Percentiles rank a stretch among this genome's conserved stretches.
Conservation (phyloP, 2,329 filamentous ascomycete genomes). For the Emmonsiellopsis sp. region DNA sequence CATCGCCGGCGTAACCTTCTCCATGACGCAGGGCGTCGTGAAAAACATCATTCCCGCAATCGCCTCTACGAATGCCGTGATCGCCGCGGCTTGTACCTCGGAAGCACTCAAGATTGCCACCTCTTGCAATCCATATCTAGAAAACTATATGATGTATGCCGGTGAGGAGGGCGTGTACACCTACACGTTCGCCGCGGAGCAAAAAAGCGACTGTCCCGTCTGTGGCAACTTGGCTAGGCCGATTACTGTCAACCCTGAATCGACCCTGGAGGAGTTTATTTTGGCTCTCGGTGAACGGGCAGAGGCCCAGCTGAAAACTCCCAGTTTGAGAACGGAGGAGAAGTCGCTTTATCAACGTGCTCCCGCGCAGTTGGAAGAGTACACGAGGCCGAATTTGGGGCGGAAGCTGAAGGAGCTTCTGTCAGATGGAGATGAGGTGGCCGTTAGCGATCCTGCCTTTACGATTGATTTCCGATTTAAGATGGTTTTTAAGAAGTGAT, state of each 20-base stretch:
- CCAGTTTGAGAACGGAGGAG: conserved; percentile 69
- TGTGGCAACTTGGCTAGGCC: conserved; percentile 77
- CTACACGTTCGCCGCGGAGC: conserved; percentile 91
- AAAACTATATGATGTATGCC: conserved; percentile 99
- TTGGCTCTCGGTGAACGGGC: conserved; percentile 74
- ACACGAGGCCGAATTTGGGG: conserved; percentile 72
- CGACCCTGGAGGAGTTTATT: conserved; percentile 74
- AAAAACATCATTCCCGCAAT: conserved; percentile 99
- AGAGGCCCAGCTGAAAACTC: conserved; percentile 89
- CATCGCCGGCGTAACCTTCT: conserved; percentile 88
- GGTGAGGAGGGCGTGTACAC: conserved; percentile 95
- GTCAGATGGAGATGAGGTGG: conserved; percentile 74
- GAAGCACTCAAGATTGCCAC: conserved; percentile 94
- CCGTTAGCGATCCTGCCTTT: conserved; percentile 88
- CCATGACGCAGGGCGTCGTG: conserved; percentile 91
- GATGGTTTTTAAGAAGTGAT: conserved; percentile 37
- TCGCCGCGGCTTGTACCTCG: conserved; percentile 91
- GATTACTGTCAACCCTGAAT: conserved; percentile 59
- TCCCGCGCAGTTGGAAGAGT: conserved; percentile 70
- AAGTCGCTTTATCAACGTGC: conserved; percentile 87
- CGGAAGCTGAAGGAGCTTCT: conserved; percentile 73
- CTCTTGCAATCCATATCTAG: conserved; percentile 68
- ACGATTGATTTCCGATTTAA: conserved; percentile 60
- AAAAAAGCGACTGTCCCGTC: conserved; percentile 89
- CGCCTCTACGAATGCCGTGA: conserved; percentile 92